Conservation (phyloP, 2,329 filamentous ascomycete genomes). For the Aspergillus sp. region DNA sequence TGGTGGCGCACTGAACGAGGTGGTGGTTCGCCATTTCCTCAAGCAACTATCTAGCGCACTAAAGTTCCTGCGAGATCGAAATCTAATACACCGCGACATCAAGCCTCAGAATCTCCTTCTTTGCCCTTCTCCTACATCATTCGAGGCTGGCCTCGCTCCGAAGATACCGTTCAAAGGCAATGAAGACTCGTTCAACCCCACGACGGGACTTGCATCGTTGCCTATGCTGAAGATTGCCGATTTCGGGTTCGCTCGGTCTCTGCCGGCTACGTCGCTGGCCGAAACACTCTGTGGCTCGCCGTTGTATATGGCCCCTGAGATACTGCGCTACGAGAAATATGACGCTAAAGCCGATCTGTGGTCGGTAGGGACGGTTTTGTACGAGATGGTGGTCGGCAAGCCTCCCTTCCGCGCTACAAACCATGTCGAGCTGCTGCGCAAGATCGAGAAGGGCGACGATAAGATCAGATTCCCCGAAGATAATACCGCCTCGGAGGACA, state of each 20-base stretch:
- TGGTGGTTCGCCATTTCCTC: slow-evolving; percentile 92
- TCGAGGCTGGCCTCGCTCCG: slow-evolving; percentile 61
- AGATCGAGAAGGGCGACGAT: slow-evolving; percentile 87
- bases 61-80: slow-evolving; percentile 78
- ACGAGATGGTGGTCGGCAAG: slow-evolving; percentile 89
- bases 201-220: slow-evolving; percentile 76
- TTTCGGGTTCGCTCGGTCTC: slow-evolving; percentile 93
- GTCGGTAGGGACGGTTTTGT: slow-evolving; percentile 94
- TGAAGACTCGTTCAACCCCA: slow-evolving; percentile 76
- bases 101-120: slow-evolving; percentile 96
- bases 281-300: slow-evolving; percentile 97
- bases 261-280: slow-evolving; percentile 86
- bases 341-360: slow-evolving; percentile 95
- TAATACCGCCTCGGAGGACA: slow-evolving; percentile 66
- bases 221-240: slow-evolving; percentile 98
- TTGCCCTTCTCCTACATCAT: slow-evolving; percentile 74
- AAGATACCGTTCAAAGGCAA: slow-evolving; percentile 74
- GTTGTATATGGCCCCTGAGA: slow-evolving; percentile 98
- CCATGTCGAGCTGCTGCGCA: slow-evolving; percentile 88
- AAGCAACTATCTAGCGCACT: slow-evolving; percentile 93
- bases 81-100: slow-evolving; percentile 93
- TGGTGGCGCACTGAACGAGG: slow-evolving; percentile 87
- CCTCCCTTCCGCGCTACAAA: slow-evolving; percentile 91
- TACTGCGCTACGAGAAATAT: slow-evolving; percentile 94
- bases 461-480: slow-evolving; percentile 79